Evolutionary conservation across 176 grass and related monocot species (phyloP).

Genomic region (Carex myosuroides): DNA sequence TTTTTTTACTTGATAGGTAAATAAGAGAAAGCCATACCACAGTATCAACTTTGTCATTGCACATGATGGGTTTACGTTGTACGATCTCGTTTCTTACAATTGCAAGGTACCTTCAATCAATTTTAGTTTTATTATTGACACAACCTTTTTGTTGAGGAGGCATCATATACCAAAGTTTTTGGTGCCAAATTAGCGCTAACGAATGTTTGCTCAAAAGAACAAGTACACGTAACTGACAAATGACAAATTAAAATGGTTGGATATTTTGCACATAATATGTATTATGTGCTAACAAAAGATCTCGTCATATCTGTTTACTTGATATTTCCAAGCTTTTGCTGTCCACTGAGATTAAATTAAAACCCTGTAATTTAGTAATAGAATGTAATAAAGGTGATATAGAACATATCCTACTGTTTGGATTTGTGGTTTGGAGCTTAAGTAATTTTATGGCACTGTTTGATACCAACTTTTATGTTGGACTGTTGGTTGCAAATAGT

Average conservation of each 20-base stretch:
- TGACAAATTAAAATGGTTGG: not conserved
- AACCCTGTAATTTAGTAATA: not conserved
- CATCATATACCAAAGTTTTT: not conserved
- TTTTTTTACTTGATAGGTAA: constrained; percentile 44
- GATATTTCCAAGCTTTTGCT: not conserved
- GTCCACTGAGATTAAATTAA: not conserved
- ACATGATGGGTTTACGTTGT: constrained; percentile 98
- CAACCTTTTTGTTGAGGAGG: not conserved
- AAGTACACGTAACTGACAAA: not conserved
- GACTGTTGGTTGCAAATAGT: not conserved
- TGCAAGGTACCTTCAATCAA: constrained; percentile 55
- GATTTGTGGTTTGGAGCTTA: not conserved
- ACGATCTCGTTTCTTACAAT: constrained; percentile 93
- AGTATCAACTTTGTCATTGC: constrained; percentile 87
- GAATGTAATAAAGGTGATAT: not conserved
- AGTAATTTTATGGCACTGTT: not conserved
- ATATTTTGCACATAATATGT: not conserved
- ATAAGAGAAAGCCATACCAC: constrained; percentile 74
- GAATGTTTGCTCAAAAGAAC: not conserved
- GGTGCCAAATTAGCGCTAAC: not conserved
- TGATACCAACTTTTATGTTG: not conserved
- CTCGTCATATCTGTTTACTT: not conserved
- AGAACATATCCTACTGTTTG: not conserved
- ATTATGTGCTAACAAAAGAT: not conserved
- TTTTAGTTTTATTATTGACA: not conserved